A percentile compares a stretch with the other conserved stretches of the same genome.
These are phyloP conservation scores for Penicillium antarcticum DNA, from an alignment of 495 filamentous ascomycete genomes.

Conservation along the genomic window DNA sequence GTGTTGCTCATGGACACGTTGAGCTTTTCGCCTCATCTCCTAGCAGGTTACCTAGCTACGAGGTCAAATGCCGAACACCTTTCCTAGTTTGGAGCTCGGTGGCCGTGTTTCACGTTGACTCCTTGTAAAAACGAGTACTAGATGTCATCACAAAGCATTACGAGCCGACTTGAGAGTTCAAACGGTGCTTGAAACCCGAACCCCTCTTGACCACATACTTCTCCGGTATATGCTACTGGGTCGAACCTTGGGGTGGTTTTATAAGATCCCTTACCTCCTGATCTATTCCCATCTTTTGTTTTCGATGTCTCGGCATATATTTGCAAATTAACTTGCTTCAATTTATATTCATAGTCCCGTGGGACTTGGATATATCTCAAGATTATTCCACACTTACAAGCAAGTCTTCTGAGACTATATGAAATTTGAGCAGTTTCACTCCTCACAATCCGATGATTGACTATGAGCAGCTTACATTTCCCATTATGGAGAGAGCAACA, in stretches of 20 bases:
- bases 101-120: slow-evolving; percentile 12
- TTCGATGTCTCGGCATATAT: neutral
- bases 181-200: slow-evolving; percentile 3
- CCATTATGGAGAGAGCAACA: slow-evolving; percentile 30
- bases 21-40: slow-evolving; percentile 12
- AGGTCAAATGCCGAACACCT: slow-evolving; percentile 8
- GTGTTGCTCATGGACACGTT: slow-evolving; percentile 10
- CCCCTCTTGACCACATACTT: neutral
- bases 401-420: neutral
- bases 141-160: slow-evolving; percentile 8
- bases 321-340: neutral
- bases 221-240: slow-evolving; percentile 6
- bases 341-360: neutral
- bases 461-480: slow-evolving; percentile 27
- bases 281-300: neutral
- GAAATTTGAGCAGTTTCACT: neutral
- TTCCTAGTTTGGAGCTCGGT: slow-evolving; percentile 7
- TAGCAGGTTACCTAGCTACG: slow-evolving; percentile 3
- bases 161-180: neutral
- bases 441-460: slow-evolving; percentile 2
- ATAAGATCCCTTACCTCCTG: slow-evolving; percentile 11
- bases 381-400: neutral
- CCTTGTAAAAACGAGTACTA: neutral
- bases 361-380: neutral
- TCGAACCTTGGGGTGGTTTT: slow-evolving; percentile 6